phyloP scores from a whole-genome alignment of 306 rosid genomes.

The Delonix regia region DNA sequence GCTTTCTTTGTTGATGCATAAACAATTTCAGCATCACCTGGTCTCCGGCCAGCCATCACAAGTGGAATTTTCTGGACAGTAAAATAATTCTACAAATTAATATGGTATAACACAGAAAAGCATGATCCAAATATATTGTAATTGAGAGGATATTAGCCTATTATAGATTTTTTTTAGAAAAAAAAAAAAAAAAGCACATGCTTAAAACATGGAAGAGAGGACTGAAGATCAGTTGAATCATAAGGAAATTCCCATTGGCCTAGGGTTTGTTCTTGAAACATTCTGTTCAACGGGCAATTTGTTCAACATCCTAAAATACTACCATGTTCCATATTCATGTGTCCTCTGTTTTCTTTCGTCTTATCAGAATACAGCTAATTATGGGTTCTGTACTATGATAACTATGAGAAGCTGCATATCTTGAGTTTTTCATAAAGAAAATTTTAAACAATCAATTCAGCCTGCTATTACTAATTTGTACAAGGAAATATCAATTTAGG shows the following conservation, averaged over 20 bases:
- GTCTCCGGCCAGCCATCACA: conserved; percentile 74
- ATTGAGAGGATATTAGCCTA: not conserved
- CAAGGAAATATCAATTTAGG: not conserved
- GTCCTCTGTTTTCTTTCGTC: not conserved
- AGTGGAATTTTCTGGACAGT: conserved; percentile 78
- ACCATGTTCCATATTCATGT: conserved; percentile 10
- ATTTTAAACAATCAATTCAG: not conserved
- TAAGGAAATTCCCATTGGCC: not conserved
- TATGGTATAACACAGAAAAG: too few relatives aligned
- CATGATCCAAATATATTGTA: not conserved
- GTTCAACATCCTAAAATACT: not conserved
- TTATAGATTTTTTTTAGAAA: too few relatives aligned
- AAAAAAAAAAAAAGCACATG: too few relatives aligned
- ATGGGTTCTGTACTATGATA: not conserved
- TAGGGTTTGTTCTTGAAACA: not conserved
- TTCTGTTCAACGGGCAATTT: not conserved
- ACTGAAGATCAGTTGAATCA: too few relatives aligned
- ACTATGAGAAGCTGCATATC: not conserved
- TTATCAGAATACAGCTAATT: not conserved
- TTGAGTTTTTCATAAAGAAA: not conserved
- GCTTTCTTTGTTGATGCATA: conserved; percentile 94
- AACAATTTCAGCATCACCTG: conserved; percentile 88
- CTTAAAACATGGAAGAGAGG: too few relatives aligned
- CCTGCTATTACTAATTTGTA: not conserved
- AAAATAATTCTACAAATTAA: not conserved